Evolutionary conservation across 352 stramenopile species (phyloP).

Genomic region (Phytophthora pisi): DNA sequence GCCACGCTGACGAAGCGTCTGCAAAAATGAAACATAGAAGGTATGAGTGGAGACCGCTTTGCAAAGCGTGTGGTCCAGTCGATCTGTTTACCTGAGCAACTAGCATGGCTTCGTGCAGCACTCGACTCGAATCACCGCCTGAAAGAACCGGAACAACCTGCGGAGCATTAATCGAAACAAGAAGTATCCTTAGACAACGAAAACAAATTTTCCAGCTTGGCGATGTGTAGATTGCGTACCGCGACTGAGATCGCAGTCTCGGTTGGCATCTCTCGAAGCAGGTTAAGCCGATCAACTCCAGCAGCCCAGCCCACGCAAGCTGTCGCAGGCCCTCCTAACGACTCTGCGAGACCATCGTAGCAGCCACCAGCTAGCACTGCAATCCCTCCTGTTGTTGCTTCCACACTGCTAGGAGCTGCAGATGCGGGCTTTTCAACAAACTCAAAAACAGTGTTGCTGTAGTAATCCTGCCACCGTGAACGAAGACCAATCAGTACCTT

Average conservation of each 20-base stretch:
- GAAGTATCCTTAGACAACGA: conserved; percentile 7
- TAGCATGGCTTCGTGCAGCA: conserved; percentile 71
- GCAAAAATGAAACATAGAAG: neutral
- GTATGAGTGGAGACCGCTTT: neutral
- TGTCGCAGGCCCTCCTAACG: conserved; percentile 61
- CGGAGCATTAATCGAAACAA: conserved; percentile 3
- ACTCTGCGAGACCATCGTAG: conserved; percentile 78
- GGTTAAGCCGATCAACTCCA: conserved; percentile 77
- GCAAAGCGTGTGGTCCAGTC: neutral
- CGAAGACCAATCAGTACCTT: neutral
- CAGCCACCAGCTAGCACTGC: conserved; percentile 85
- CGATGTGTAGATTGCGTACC: conserved; percentile 30
- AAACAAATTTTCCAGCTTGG: neutral
- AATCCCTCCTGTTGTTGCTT: conserved; percentile 52
- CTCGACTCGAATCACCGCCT: conserved; percentile 44
- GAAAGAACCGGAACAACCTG: conserved; percentile 76
- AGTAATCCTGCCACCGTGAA: conserved; percentile 75
- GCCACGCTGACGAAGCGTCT: conserved; percentile 62
- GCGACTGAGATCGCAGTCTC: conserved; percentile 47
- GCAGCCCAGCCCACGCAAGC: conserved; percentile 87
- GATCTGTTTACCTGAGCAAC: conserved; percentile 49
- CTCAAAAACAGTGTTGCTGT: conserved; percentile 91
- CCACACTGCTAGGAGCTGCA: conserved; percentile 5
- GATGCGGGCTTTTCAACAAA: conserved; percentile 67
- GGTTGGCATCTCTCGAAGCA: conserved; percentile 50